Evolutionary conservation across 2,329 filamentous ascomycete species (phyloP).

Genomic region (Penicillium sp.): DNA sequence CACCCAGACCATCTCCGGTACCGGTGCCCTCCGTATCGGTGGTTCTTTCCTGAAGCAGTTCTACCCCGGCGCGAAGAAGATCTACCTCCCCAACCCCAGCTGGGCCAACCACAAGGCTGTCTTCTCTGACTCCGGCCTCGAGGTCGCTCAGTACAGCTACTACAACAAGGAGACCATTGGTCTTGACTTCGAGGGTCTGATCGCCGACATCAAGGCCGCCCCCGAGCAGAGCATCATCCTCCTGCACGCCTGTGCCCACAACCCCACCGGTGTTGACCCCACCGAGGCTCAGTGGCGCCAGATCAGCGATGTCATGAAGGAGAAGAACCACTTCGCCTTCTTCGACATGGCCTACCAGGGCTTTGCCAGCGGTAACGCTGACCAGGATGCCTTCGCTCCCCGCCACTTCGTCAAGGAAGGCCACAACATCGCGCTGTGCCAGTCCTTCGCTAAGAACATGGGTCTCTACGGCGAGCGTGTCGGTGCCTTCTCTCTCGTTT

Average conservation of each 20-base stretch:
- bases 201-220: slow-evolving; percentile 85
- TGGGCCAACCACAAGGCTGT: slow-evolving; percentile 99
- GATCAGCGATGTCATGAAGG: slow-evolving; percentile 85
- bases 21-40: slow-evolving; percentile 91
- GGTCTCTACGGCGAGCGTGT: slow-evolving; percentile 98
- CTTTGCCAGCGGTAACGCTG: slow-evolving; percentile 88
- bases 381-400: slow-evolving; percentile 90
- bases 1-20: slow-evolving; percentile 97
- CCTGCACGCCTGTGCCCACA: slow-evolving; percentile 96
- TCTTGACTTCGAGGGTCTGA: slow-evolving; percentile 92
- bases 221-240: slow-evolving; percentile 86
- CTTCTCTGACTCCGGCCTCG: slow-evolving; percentile 88
- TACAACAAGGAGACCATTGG: slow-evolving; percentile 99
- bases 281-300: slow-evolving; percentile 88
- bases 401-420: slow-evolving; percentile 92
- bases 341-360: slow-evolving; percentile 99
- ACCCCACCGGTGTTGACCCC: slow-evolving; percentile 95
- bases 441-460: slow-evolving; percentile 99
- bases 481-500: slow-evolving; percentile 92
- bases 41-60: slow-evolving; percentile 90
- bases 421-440: slow-evolving; percentile 82
- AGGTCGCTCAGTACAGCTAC: slow-evolving; percentile 95
- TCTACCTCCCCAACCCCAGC: slow-evolving; percentile 94
- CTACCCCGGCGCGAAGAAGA: slow-evolving; percentile 88
- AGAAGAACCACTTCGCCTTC: slow-evolving; percentile 86